Base-by-base conservation (phyloP, 352 stramenopile species). In the Pythium insidiosum region DNA sequence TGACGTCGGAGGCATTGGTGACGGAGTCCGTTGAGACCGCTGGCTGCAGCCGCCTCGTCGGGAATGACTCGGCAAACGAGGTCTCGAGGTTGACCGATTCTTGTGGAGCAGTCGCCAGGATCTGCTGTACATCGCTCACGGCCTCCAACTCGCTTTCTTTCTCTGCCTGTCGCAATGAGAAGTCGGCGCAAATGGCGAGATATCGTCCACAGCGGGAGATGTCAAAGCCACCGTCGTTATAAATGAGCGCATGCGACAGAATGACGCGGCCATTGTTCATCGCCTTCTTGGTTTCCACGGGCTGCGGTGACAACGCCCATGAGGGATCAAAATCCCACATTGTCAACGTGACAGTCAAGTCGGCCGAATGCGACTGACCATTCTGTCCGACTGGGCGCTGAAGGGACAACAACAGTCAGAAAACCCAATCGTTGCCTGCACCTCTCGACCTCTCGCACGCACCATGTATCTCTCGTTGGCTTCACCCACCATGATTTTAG, bases 161-260 rank as follows among this genome's bases (percentile, higher is more conserved):
- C 31, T 96, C 78, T 18, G 88, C 88, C 61, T 97, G 70, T 45
- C 89, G 66, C 10, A 91, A 41, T 12, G 78, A 97, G 58, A 97
- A 96, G 56, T 98, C 91, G 19, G 93, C 91, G 69, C 94, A 98
- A 36, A 96, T 95, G 30, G 88, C 92, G 25, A 99, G 74, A 37
- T 96, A 94, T 20, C 86, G 88, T 2, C 95, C 95, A 55, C 96
- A 97, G 15, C 77, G 72, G 13, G 94, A 98, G 33, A 99, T 84
- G 65, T 99, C 95, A 65, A 99, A 98, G 28, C 95, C 95, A 38
- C 95, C 94, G 61, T 98, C 94, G 56, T 98, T 98, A 66, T 99
- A 99, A 22, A 99, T 84, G 41, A 98, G 74, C 4, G 95, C 90
- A 45, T 96, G 83, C 1, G 84, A 90, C 33, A 98, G 58, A 49